phyloP scores from a whole-genome alignment of 1,139 yeast species.

The Wickerhamomyces sp. region DNA sequence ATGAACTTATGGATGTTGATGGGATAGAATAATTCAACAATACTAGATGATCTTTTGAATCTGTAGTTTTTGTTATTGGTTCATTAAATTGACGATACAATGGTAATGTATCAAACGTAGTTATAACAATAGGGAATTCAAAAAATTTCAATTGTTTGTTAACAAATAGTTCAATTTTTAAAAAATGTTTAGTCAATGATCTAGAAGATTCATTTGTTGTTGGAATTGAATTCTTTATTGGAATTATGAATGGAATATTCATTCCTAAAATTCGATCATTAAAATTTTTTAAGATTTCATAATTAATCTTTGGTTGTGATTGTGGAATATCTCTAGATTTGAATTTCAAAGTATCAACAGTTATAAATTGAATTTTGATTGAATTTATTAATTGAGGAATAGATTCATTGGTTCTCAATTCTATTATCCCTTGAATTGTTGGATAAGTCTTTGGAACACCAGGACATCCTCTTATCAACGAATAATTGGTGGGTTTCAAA shows the following conservation, averaged over 20 bases:
- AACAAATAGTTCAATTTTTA: conserved; percentile 11
- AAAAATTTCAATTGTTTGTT: conserved; percentile 10
- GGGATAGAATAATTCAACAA: conserved; percentile 41
- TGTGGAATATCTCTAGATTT: conserved; percentile 36
- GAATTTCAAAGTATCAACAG: conserved; percentile 28
- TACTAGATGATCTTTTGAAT: conserved; percentile 39
- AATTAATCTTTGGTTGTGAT: conserved; percentile 24
- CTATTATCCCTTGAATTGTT: conserved; percentile 29
- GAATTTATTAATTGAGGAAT: conserved; percentile 1
- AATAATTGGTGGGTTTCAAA: conserved; percentile 42
- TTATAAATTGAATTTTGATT: conserved; percentile 6
- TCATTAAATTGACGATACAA: conserved; percentile 50
- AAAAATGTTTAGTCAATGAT: conserved; percentile 19
- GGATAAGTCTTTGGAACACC: conserved; percentile 55
- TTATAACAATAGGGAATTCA: conserved; percentile 43
- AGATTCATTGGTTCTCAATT: conserved; percentile 28
- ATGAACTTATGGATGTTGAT: conserved; percentile 46
- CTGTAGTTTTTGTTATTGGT: conserved; percentile 37
- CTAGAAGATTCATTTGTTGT: conserved; percentile 34
- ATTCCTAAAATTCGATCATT: conserved; percentile 39
- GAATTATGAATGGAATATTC: conserved; percentile 56
- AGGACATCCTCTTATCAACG: conserved; percentile 56
- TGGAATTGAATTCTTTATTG: conserved; percentile 49
- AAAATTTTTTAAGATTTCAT: conserved; percentile 35
- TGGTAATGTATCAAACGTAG: conserved; percentile 48